Evolutionary conservation across 768 basidiomycete species (phyloP).

Genomic region (Antrodiella citrinella): DNA sequence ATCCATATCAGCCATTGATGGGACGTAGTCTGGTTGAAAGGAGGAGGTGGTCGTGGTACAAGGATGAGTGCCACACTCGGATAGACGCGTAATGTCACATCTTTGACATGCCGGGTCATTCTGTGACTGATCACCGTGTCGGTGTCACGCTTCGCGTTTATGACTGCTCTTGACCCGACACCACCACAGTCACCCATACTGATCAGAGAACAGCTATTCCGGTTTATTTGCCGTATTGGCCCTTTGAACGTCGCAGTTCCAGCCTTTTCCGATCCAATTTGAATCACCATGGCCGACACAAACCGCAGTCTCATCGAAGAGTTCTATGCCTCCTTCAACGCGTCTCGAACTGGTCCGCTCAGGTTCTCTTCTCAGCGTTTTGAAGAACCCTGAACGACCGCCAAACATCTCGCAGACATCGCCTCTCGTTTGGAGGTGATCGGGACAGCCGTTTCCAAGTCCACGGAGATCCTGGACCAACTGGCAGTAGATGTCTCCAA

Average conservation of each 20-base stretch:
- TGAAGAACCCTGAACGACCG: slow-evolving; percentile 6
- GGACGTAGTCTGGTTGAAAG: not conserved
- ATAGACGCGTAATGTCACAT: too few relatives aligned
- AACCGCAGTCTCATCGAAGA: slow-evolving; percentile 38
- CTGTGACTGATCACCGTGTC: too few relatives aligned
- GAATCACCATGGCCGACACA: slow-evolving; percentile 18
- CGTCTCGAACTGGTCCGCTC: slow-evolving; percentile 41
- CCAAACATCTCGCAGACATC: slow-evolving; percentile 48
- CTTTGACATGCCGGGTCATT: too few relatives aligned
- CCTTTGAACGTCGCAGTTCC: too few relatives aligned
- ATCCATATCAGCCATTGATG: slow-evolving; percentile 58
- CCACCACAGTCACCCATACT: too few relatives aligned
- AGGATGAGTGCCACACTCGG: not conserved
- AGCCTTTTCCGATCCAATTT: too few relatives aligned
- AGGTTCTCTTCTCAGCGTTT: slow-evolving; percentile 8
- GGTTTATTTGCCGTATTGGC: too few relatives aligned
- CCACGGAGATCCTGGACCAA: slow-evolving; percentile 29
- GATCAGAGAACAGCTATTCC: too few relatives aligned
- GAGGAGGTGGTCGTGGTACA: not conserved
- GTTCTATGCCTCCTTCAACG: slow-evolving; percentile 45
- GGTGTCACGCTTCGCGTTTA: too few relatives aligned
- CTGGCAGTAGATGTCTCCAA: slow-evolving; percentile 46
- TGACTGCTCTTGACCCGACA: too few relatives aligned
- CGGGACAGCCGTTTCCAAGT: slow-evolving; percentile 17
- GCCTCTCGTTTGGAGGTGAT: slow-evolving; percentile 36